Base-by-base conservation (phyloP, 2,329 filamentous ascomycete genomes). In the Aspergillus ochraceoroseus region DNA sequence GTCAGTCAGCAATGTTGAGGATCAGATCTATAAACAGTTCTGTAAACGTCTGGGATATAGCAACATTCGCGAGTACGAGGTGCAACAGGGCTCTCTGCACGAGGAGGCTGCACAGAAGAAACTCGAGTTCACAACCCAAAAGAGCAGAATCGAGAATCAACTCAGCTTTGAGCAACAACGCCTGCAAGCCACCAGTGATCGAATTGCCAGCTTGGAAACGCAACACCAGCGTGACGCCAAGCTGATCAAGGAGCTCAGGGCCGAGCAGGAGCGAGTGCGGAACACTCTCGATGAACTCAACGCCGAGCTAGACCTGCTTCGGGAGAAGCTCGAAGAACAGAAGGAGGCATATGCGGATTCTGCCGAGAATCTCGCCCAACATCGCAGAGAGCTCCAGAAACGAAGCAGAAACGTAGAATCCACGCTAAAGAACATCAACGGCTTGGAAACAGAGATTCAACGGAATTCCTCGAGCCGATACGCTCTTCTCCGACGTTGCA, bases 11-110 rank as follows among this genome's bases (percentile, higher is more conserved):
- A 75, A 79, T 39, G 85, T 95, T 12, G 88, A 95, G 60, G 92
- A 98, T 60, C 77, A 88, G 53, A 76, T 98, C 19, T 98, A 95
- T 63, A 74, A 75, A 14, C 74, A 74, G 27, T 98, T 98, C 68
- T 98, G 92, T 68, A 77, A 80, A 54, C 80, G 85, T 40, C 79
- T 95, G 13, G 87, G 89, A 0, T 96, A 95, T 62, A 75, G 79
- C 43, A 83, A 94, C 56, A 94, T 98, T 49, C 85, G 90, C 43
- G 85, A 87, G 43, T 98, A 96, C 57, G 88, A 96, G 61, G 84
- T 84, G 17, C 89, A 94, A 52, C 92, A 96, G 66, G 90, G 92
- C 33, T 88, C 85, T 28, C 71, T 94, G 33, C 89, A 96, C 64
- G 87, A 95, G 62, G 87, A 96, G 61, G 85, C 86, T 30, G 82